phyloP scores from a whole-genome alignment of 129 eudicot genomes.

The Deinandra increscens region DNA sequence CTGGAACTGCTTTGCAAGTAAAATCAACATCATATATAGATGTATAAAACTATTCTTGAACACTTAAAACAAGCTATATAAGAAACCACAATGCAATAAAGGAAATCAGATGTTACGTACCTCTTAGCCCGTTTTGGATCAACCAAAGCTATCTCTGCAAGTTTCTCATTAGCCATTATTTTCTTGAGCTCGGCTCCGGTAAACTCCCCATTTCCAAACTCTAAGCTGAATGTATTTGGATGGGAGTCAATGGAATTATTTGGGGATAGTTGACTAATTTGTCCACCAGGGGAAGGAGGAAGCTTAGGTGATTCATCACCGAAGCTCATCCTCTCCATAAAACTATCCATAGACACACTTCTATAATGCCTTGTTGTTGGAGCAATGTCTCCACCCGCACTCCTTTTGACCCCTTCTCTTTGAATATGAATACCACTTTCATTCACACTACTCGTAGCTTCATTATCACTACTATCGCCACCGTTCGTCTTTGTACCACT shows the following conservation, averaged over 20 bases:
- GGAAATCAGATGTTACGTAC: slow-evolving; percentile 17
- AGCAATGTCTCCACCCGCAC: slow-evolving; percentile 73
- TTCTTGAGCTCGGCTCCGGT: slow-evolving; percentile 85
- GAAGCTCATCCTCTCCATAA: slow-evolving; percentile 69
- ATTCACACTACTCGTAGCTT: slow-evolving; percentile 21
- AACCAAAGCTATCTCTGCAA: slow-evolving; percentile 78
- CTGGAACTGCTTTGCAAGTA: background rate
- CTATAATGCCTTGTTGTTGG: slow-evolving; percentile 80
- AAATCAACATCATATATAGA: background rate
- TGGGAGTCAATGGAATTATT: slow-evolving; percentile 57
- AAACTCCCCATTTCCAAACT: slow-evolving; percentile 89
- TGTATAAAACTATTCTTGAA: too few relatives aligned
- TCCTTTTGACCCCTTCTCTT: slow-evolving; percentile 71
- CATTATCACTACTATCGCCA: slow-evolving; percentile 90
- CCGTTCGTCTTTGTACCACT: slow-evolving; percentile 88
- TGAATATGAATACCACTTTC: slow-evolving; percentile 59
- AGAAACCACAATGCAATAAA: too few relatives aligned
- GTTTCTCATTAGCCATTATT: slow-evolving; percentile 96
- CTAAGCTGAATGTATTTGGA: slow-evolving; percentile 63
- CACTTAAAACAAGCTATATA: too few relatives aligned
- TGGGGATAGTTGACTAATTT: slow-evolving; percentile 59
- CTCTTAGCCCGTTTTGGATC: slow-evolving; percentile 98
- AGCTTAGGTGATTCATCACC: slow-evolving; percentile 78
- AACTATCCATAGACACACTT: slow-evolving; percentile 95
- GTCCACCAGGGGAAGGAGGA: slow-evolving; percentile 76